phyloP scores from a whole-genome alignment of 176 grass and related monocot species.

The Ensete glaucum region DNA sequence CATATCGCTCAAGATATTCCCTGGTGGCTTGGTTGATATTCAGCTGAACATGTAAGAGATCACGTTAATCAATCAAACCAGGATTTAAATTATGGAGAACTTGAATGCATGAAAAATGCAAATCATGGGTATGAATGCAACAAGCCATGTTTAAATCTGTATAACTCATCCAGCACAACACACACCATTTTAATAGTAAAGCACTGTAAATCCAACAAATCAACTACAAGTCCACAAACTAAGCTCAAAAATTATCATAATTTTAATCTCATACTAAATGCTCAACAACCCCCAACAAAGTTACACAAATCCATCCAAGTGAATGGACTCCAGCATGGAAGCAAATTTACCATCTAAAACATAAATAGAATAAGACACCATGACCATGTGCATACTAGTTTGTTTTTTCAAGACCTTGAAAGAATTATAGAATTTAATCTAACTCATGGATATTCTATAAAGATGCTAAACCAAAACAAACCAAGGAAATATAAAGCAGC shows the following conservation, averaged over 20 bases:
- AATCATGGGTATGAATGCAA: neutral
- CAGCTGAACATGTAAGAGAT: constrained; percentile 34
- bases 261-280: neutral
- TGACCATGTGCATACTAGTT: neutral
- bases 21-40: constrained; percentile 96
- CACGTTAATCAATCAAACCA: constrained; percentile 7
- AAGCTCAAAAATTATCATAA: neutral
- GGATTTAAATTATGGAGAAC: constrained; percentile 9
- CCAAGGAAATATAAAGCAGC: neutral
- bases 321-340: too few relatives aligned
- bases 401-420: neutral
- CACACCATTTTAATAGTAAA: too few relatives aligned
- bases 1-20: constrained; percentile 79
- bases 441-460: too few relatives aligned
- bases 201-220: too few relatives aligned
- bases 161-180: neutral
- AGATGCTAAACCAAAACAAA: neutral
- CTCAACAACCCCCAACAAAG: neutral
- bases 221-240: too few relatives aligned
- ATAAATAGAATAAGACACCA: neutral
- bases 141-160: neutral
- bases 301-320: neutral
- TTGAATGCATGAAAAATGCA: neutral
- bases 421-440: too few relatives aligned
- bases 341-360: neutral